Percentiles rank a stretch among this genome's conserved stretches.
phyloP scores from a whole-genome alignment of 306 rosid species.

The Lablab purpureus region DNA sequence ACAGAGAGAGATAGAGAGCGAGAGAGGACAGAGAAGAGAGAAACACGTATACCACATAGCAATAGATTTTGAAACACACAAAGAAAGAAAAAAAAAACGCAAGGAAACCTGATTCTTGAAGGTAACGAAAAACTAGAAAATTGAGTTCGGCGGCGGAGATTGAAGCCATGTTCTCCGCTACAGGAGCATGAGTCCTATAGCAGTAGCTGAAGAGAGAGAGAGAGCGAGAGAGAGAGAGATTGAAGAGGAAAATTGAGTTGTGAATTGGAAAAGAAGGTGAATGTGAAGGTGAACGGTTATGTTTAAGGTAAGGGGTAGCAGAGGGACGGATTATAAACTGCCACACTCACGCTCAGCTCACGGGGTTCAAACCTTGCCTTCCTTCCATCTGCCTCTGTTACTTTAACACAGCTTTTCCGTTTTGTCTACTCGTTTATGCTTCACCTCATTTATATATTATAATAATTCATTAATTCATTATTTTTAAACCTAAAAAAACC shows the following conservation, averaged over 20 bases:
- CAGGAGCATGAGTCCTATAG: slow-evolving; percentile 47
- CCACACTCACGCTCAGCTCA: slow-evolving; percentile 21
- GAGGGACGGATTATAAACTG: slow-evolving; percentile 23
- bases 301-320: background rate
- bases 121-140: slow-evolving; percentile 87
- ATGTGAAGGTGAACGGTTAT: background rate
- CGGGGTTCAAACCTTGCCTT: background rate
- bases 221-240: background rate
- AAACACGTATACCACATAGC: background rate
- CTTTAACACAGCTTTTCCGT: slow-evolving; percentile 34
- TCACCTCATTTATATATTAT: background rate
- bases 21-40: too few relatives aligned
- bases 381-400: slow-evolving; percentile 36
- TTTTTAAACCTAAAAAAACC: background rate
- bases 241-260: background rate
- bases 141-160: slow-evolving; percentile 88
- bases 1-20: too few relatives aligned
- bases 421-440: slow-evolving; percentile 3
- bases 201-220: background rate
- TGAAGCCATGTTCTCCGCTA: slow-evolving; percentile 63
- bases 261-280: slow-evolving; percentile 1
- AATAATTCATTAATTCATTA: background rate
- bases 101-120: slow-evolving; percentile 84
- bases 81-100: background rate
- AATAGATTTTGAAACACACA: background rate